phyloP scores from a whole-genome alignment of 2,329 filamentous ascomycete species.

The Cryphonectria japonica region DNA sequence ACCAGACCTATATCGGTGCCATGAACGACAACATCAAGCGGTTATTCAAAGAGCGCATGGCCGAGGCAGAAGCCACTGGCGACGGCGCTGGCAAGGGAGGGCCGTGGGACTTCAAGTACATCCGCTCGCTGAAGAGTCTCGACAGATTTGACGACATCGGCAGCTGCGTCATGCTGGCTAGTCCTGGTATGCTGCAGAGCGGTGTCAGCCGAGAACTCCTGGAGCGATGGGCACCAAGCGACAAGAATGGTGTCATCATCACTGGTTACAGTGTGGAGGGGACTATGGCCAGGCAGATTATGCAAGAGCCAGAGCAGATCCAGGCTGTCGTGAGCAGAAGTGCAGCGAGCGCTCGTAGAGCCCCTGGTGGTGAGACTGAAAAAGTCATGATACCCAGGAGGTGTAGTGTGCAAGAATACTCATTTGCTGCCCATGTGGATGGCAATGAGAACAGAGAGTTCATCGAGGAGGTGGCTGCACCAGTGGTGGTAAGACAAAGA shows the following conservation, averaged over 20 bases:
- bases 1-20: conserved; percentile 95
- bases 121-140: conserved; percentile 87
- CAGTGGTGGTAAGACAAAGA: conserved; percentile 76
- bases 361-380: conserved; percentile 72
- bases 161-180: conserved; percentile 95
- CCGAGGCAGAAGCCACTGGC: conserved; percentile 81
- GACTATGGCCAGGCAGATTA: conserved; percentile 95
- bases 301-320: conserved; percentile 93
- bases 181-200: conserved; percentile 97
- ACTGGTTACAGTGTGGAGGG: conserved; percentile 98
- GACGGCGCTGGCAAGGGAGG: conserved; percentile 76
- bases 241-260: conserved; percentile 97
- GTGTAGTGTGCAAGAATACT: conserved; percentile 92
- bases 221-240: conserved; percentile 93
- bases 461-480: conserved; percentile 89
- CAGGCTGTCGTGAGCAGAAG: conserved; percentile 87
- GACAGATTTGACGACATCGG: conserved; percentile 97
- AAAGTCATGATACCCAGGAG: conserved; percentile 89
- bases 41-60: conserved; percentile 90
- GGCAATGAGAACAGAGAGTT: conserved; percentile 95
- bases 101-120: conserved; percentile 96
- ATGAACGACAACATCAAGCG: conserved; percentile 99
- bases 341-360: conserved; percentile 64
- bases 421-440: conserved; percentile 95
- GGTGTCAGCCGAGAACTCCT: conserved; percentile 91